Percentiles rank a stretch among this genome's conserved stretches.
Conservation (phyloP, 176 grass and related monocot genomes). For the Elaeis guineensis region DNA sequence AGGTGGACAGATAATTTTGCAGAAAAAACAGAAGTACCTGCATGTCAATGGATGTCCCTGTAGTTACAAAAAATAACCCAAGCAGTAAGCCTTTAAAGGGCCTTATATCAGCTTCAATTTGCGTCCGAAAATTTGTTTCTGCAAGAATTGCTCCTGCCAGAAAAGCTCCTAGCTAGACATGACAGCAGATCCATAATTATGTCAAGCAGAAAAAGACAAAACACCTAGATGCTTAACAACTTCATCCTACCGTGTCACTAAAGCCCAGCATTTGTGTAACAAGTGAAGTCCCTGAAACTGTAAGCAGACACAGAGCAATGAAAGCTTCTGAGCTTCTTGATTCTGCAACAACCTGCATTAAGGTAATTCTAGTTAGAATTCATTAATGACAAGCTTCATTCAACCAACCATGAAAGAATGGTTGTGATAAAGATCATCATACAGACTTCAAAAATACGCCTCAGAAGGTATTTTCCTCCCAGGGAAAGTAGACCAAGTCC, state of each 20-base stretch:
- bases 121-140: conserved; percentile 97
- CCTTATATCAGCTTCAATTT: conserved; percentile 99
- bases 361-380: not conserved
- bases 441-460: conserved; percentile 80
- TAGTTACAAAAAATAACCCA: conserved; percentile 95
- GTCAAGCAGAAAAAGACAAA: not conserved
- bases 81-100: conserved; percentile 96
- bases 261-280: conserved; percentile 90
- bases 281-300: conserved; percentile 90
- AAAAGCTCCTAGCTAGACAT: conserved; percentile 88
- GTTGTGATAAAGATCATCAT: conserved; percentile 3
- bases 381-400: not conserved
- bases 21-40: conserved; percentile 38
- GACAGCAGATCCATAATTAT: conserved; percentile 3
- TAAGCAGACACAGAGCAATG: conserved; percentile 94
- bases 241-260: conserved; percentile 76
- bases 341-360: conserved; percentile 82
- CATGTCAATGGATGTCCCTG: conserved; percentile 94
- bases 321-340: conserved; percentile 99
- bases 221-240: not conserved
- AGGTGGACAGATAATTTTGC: not conserved
- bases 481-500: conserved; percentile 96
- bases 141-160: conserved; percentile 94
- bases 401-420: not conserved
- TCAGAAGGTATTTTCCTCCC: conserved; percentile 82